Conservation (phyloP, 305 asterid species). For the Petunia hybrid region DNA sequence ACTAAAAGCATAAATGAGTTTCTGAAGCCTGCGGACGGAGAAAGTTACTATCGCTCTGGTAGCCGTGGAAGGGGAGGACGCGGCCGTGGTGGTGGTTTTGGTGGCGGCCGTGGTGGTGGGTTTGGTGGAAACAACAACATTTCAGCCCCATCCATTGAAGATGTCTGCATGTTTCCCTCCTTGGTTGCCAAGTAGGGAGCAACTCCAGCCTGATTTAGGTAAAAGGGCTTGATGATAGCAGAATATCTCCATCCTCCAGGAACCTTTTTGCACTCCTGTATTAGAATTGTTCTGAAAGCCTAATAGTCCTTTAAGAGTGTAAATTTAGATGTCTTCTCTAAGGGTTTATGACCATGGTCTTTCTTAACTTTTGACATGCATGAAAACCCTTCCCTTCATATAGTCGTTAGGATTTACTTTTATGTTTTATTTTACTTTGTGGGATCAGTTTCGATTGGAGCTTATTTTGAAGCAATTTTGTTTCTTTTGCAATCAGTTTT, state of each 20-base stretch:
- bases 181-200: slow-evolving; percentile 49
- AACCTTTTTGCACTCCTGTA: neutral
- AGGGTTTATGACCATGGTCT: neutral
- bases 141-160: slow-evolving; percentile 48
- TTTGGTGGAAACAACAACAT: slow-evolving; percentile 36
- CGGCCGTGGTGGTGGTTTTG: slow-evolving; percentile 41
- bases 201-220: neutral
- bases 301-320: neutral
- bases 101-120: slow-evolving; percentile 37
- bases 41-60: slow-evolving; percentile 45
- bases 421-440: neutral
- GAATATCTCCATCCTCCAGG: neutral
- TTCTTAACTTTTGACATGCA: neutral
- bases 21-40: slow-evolving; percentile 61
- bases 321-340: neutral
- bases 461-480: too few species aligned
- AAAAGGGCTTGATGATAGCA: neutral
- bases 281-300: neutral
- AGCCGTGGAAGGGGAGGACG: slow-evolving; percentile 57
- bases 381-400: neutral
- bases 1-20: slow-evolving; percentile 64
- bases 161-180: slow-evolving; percentile 53
- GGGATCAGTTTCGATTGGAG: neutral
- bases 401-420: neutral
- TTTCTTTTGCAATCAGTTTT: too few species aligned